Evolutionary conservation across 1,284 basidiomycete genomes (phyloP).

Genomic region (Erythrobasidium hasegawianum): DNA sequence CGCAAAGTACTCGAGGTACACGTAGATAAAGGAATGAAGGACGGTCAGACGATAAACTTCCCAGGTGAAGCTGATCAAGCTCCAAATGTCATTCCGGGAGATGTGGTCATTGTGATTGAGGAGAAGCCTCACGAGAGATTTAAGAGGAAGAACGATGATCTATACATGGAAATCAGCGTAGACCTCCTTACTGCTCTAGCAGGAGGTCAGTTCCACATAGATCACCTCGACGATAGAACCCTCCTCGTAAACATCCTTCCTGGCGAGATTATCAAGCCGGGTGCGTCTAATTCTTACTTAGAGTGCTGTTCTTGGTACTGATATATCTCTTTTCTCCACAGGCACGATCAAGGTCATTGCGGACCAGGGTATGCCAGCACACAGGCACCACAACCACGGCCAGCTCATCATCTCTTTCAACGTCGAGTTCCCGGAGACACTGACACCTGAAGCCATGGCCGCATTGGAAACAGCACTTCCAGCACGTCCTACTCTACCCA

Average conservation of each 20-base stretch:
- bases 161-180: conserved; percentile 61
- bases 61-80: conserved; percentile 94
- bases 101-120: conserved; percentile 64
- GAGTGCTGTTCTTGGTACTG: too few species aligned
- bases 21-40: conserved; percentile 81
- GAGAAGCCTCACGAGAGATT: conserved; percentile 77
- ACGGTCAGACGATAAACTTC: conserved; percentile 71
- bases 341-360: conserved; percentile 85
- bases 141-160: conserved; percentile 73
- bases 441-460: conserved; percentile 66
- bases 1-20: conserved; percentile 98
- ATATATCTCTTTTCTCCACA: conserved; percentile 47
- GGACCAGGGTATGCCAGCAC: conserved; percentile 97
- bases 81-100: conserved; percentile 69
- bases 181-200: conserved; percentile 81
- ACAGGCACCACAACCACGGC: conserved; percentile 92
- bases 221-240: conserved; percentile 89
- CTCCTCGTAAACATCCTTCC: conserved; percentile 79
- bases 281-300: too few species aligned
- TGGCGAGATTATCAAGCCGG: conserved; percentile 91
- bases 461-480: conserved; percentile 84
- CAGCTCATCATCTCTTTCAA: conserved; percentile 85
- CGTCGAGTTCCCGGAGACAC: conserved; percentile 83
- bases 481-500: conserved; percentile 66
- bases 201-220: conserved; percentile 85